phyloP scores from a whole-genome alignment of 2,329 filamentous ascomycete genomes.

The Beauveria sp. region DNA sequence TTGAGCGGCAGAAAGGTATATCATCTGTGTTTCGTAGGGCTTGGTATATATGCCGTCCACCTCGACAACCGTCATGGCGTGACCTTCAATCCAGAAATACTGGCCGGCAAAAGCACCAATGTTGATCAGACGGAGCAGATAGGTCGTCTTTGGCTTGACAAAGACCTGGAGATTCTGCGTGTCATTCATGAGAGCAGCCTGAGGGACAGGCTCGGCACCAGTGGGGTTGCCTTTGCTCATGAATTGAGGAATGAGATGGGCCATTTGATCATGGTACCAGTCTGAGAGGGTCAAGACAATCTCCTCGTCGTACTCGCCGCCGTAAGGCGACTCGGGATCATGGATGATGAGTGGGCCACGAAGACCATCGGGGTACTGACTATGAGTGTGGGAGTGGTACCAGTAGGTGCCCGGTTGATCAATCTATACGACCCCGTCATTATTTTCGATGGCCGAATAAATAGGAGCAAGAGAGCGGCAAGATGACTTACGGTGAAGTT shows the following conservation, averaged over 20 bases:
- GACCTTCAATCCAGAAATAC: constrained; percentile 61
- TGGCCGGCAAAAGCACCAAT: constrained; percentile 64
- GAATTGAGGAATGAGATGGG: constrained; percentile 39
- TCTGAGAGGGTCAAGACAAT: constrained; percentile 58
- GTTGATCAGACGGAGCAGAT: constrained; percentile 65
- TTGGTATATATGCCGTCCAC: constrained; percentile 66
- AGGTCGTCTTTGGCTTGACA: constrained; percentile 61
- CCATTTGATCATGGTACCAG: constrained; percentile 59
- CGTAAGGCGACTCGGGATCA: constrained; percentile 51
- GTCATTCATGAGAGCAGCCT: constrained; percentile 66
- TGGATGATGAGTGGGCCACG: constrained; percentile 57
- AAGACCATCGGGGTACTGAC: constrained; percentile 64
- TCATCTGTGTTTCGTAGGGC: constrained; percentile 48
- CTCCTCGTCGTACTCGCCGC: constrained; percentile 53
- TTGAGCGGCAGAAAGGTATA: constrained; percentile 63
- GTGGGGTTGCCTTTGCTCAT: constrained; percentile 47
- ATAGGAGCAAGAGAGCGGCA: no score
- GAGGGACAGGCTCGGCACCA: constrained; percentile 58
- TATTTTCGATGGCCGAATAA: no score
- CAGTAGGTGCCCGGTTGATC: constrained; percentile 68
- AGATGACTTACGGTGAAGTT: constrained; percentile 46
- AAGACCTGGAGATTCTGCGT: constrained; percentile 50
- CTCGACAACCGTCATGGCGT: constrained; percentile 62
- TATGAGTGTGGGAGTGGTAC: constrained; percentile 65
- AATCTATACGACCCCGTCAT: neutral